A percentile compares a stretch with the other conserved stretches of the same genome.
Conservation (phyloP, 768 basidiomycete species). For the Cystofilobasidium ferigula region DNA sequence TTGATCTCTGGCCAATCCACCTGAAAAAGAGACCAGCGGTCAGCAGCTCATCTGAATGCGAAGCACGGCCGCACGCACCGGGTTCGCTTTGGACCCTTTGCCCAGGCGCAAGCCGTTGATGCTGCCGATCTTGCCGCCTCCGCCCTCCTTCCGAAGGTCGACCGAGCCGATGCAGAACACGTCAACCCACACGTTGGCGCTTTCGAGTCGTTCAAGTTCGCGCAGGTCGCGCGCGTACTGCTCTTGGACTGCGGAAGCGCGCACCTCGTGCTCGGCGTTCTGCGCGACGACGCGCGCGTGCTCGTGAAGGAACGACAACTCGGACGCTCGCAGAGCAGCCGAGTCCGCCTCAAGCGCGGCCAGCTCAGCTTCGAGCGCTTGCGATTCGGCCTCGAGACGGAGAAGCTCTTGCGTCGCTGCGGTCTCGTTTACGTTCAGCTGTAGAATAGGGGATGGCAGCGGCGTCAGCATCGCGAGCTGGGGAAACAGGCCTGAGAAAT, state of each 20-base stretch:
- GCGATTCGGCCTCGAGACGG: conserved; percentile 1
- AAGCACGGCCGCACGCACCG: too few species aligned
- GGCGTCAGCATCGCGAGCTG: background rate
- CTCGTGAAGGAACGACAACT: conserved; percentile 9
- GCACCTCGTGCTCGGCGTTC: background rate
- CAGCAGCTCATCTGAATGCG: too few species aligned
- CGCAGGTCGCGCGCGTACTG: conserved; percentile 14
- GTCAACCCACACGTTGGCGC: conserved; percentile 90
- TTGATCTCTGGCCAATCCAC: conserved; percentile 99
- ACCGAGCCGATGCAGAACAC: conserved; percentile 72
- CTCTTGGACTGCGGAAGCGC: background rate
- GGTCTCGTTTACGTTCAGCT: background rate
- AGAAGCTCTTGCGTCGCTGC: background rate
- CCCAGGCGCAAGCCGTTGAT: conserved; percentile 91
- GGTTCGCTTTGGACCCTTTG: conserved; percentile 60
- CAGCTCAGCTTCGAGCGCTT: background rate
- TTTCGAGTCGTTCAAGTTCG: conserved; percentile 54
- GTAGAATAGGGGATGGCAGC: background rate
- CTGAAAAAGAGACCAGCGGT: conserved; percentile 37
- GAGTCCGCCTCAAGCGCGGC: conserved; percentile 4
- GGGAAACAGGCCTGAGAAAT: background rate
- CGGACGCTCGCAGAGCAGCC: background rate
- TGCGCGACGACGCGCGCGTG: background rate
- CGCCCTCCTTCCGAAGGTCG: conserved; percentile 18
- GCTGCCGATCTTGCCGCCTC: conserved; percentile 54